phyloP scores from a whole-genome alignment of 805 yeast species.

The Candida mattraensis region DNA sequence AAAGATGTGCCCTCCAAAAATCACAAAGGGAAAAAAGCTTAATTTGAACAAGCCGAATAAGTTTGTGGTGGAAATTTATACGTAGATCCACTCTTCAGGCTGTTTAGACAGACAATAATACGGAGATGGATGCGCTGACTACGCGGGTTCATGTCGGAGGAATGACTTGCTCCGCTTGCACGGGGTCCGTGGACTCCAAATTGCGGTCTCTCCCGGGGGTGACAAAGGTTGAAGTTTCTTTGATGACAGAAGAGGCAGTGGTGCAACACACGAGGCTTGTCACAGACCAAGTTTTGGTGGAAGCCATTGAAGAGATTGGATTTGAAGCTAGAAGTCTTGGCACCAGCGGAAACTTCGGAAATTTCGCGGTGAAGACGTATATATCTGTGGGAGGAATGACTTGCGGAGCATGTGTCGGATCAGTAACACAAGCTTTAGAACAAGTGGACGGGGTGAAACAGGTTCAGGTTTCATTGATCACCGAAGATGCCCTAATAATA shows the following conservation, averaged over 20 bases:
- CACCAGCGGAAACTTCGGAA: conserved; percentile 1
- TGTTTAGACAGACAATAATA: too few species aligned
- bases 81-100: too few species aligned
- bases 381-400: conserved; percentile 70
- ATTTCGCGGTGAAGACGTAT: conserved; percentile 6
- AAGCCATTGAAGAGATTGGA: conserved; percentile 73
- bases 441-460: conserved; percentile 48
- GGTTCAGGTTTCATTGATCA: conserved; percentile 66
- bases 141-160: conserved; percentile 49
- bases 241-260: conserved; percentile 72
- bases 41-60: too few species aligned
- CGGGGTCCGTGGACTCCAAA: conserved; percentile 55
- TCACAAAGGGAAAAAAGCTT: too few species aligned
- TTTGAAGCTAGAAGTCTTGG: conserved; percentile 40
- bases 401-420: conserved; percentile 73
- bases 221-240: conserved; percentile 57
- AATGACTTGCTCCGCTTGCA: conserved; percentile 92
- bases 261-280: conserved; percentile 46
- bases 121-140: conserved; percentile 10
- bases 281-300: conserved; percentile 38
- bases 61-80: too few species aligned
- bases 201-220: conserved; percentile 23
- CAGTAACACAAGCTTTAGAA: conserved; percentile 57
- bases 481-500: conserved; percentile 68
- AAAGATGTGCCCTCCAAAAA: too few species aligned